Base-by-base conservation (phyloP, 768 basidiomycete genomes). In the Cystofilobasidium macerans region DNA sequence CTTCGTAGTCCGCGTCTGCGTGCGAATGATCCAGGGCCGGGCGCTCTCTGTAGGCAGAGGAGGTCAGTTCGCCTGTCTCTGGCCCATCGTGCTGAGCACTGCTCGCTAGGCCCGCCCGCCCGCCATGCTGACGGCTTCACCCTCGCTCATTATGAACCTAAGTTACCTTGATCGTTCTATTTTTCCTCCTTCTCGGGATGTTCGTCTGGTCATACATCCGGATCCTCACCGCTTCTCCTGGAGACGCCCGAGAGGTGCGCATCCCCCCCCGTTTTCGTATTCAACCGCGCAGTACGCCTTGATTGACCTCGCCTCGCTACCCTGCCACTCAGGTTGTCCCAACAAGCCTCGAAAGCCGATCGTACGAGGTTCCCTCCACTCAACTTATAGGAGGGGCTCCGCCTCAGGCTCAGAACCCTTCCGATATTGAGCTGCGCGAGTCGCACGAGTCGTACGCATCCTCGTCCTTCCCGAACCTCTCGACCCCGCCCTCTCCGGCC, bases 201-300 rank as follows among this genome's bases (percentile, higher is more conserved):
- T 68, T 63, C 28, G 8, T 20, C 56, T 68, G 67, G 67, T 38
- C 54, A 6, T 68, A 68, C 35, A 12, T 57, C 28, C 63, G 63
- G 45, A 58, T 63, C 43, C 20, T 62, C 12, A 26, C 59, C 26
- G 54, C 57, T 1, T 42, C 43, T 16, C 61, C 67, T 12, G 67
- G 67, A 3, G 53, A 43, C 28, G 61, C 62, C 36, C 57, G 58
- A 48, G 67, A 68, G 24, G 65, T 66, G 30, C 30, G 65, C 54
- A 18, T 26, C n/a, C 8, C 9, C 24, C 3, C n/a, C 9, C 1
- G 13, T 3, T 36, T 16, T 0, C 40, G 45, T n/a, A 6, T n/a
- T 4, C 22, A n/a, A n/a, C n/a, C n/a, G n/a, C n/a, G n/a, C n/a
- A n/a, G n/a, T n/a, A n/a, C n/a, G n/a, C n/a, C n/a, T n/a, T n/a